phyloP scores from a whole-genome alignment of 495 filamentous ascomycete species.

The Amphirosellinia nigrospora region DNA sequence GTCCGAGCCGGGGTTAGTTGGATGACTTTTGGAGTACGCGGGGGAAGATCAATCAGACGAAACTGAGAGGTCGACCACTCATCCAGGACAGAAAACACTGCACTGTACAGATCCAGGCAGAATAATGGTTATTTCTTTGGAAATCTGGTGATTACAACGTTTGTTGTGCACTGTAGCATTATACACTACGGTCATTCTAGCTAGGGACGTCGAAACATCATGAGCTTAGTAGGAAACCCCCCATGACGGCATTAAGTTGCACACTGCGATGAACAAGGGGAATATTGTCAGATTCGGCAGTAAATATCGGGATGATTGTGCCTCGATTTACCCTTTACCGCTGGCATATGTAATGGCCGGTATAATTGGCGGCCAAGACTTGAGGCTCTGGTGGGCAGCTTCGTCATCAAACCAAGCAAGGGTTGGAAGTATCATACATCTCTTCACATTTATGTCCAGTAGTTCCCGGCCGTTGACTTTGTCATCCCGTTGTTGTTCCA shows the following conservation, averaged over 20 bases:
- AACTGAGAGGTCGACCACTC: neutral
- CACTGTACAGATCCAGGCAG: neutral
- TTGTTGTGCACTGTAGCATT: conserved; percentile 1
- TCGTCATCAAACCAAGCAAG: neutral
- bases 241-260: conserved; percentile 1
- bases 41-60: conserved; percentile 8
- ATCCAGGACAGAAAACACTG: neutral
- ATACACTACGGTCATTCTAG: neutral
- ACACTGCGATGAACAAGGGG: neutral
- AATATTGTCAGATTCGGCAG: neutral
- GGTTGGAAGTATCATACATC: neutral
- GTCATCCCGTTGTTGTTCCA: neutral
- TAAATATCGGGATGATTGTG: conserved; percentile 1
- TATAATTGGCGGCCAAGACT: neutral
- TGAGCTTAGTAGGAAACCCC: neutral
- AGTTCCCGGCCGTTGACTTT: neutral
- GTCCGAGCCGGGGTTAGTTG: neutral
- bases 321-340: neutral
- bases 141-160: neutral
- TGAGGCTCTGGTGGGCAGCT: neutral
- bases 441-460: neutral
- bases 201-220: neutral
- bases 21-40: conserved; percentile 8
- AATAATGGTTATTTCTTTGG: neutral
- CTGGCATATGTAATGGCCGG: neutral